These are phyloP conservation scores for Apiospora sp. DNA, from an alignment of 2,329 filamentous ascomycete species.

Conservation along the genomic window DNA sequence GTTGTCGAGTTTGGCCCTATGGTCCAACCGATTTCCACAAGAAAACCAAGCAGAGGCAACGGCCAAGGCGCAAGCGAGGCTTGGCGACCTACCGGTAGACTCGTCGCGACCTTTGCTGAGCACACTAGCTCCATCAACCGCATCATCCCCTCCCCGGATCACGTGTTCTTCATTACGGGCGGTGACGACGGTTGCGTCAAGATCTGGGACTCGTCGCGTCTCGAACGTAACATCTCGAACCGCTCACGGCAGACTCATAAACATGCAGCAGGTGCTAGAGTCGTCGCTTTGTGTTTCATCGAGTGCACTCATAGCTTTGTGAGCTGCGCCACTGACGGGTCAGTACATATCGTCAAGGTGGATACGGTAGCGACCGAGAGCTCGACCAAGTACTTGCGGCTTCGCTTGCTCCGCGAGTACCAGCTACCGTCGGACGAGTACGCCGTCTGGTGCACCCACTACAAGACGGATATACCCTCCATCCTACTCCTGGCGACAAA, in stretches of 20 bases:
- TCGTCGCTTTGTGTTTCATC: slow-evolving; percentile 87
- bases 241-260: slow-evolving; percentile 86
- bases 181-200: slow-evolving; percentile 91
- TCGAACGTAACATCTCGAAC: slow-evolving; percentile 91
- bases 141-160: slow-evolving; percentile 84
- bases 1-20: slow-evolving; percentile 79
- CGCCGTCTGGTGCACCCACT: slow-evolving; percentile 92
- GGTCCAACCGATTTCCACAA: slow-evolving; percentile 72
- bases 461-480: slow-evolving; percentile 82
- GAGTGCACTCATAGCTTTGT: slow-evolving; percentile 95
- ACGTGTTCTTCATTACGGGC: slow-evolving; percentile 92
- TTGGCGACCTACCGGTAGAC: slow-evolving; percentile 84
- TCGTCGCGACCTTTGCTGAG: slow-evolving; percentile 90
- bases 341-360: slow-evolving; percentile 88
- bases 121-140: slow-evolving; percentile 85
- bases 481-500: slow-evolving; percentile 87
- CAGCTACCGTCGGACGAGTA: slow-evolving; percentile 77
- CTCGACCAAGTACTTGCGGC: slow-evolving; percentile 78
- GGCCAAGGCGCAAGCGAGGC: slow-evolving; percentile 63
- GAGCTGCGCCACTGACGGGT: slow-evolving; percentile 89
- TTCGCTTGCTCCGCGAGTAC: slow-evolving; percentile 80
- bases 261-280: slow-evolving; percentile 73
- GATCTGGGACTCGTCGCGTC: slow-evolving; percentile 88
- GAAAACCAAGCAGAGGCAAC: slow-evolving; percentile 57
- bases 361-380: slow-evolving; percentile 56